Base-by-base conservation (phyloP, 2,329 filamentous ascomycete genomes). In the Magnaporthiopsis incrustans region DNA sequence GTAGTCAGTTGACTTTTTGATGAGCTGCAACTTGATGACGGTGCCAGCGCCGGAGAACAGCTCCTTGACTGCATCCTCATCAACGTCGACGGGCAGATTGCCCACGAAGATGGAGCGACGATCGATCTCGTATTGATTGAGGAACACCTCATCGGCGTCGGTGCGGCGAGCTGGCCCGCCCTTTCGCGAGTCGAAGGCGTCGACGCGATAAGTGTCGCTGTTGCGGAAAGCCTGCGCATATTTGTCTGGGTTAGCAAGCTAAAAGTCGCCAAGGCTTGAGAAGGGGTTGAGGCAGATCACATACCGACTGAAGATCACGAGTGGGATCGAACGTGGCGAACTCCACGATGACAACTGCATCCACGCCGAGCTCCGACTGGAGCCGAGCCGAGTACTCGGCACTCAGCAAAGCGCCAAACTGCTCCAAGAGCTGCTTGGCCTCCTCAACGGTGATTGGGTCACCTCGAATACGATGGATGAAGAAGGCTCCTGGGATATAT, bases 281-380 rank as follows among this genome's bases (percentile, higher is more conserved):
- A 26, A 10, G 32, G 26, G 26, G 12, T 14, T 57, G 66, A 60
- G 38, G 59, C 65, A 6, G 11, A 1, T 2, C 35, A 72, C 81
- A 75, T 73, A 84, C 82, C 32, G 73, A 69, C 35, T 79, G 73
- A 5, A 84, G 77, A 64, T 84, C 78, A 27, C 84, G 78, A 30
- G 73, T 74, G 4, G 79, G 74, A 65, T 86, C 81, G 61, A 83
- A 87, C 67, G 76, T 76, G 57, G 76, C 72, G 66, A 81, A 87
- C 32, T 80, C 76, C 35, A 85, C 77, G 6, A 84, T 67, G 1
- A 84, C 75, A 2, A 77, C 73, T 14, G 71, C 71, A 7, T 75
- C 72, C 10, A 81, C 69, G 0, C 70, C 68, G 64, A 79, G 72
- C 8, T 70, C 67, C 1, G 71, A 66, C 53, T 76, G 75, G 11